Evolutionary conservation across 1,284 basidiomycete genomes (phyloP), one percentile per base, ranked within the genome.

Genomic region (Hymenochaete sp.): DNA sequence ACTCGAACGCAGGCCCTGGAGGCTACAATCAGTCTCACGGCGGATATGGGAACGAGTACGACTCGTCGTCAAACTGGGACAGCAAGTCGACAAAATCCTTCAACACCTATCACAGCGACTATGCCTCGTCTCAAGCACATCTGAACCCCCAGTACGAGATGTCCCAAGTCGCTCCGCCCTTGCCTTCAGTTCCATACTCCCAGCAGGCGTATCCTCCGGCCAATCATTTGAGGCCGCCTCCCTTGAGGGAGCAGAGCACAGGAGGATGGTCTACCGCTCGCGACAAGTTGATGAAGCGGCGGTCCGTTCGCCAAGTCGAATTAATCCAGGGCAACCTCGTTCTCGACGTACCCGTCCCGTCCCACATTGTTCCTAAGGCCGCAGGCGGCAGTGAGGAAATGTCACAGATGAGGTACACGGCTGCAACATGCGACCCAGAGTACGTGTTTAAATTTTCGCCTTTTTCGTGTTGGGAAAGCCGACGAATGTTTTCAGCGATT

Each of bases 341-440:
- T 25, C 73, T 91, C 53, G 88, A 91, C 58, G 77, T 88, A 46
- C 77, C 74, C 14, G 87, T 88, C 2, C 87, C 89, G 3, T 75
- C 75, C 35, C 75, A 80, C 52, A 89, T 90, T 55, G 65, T 93
- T 25, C 86, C 86, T 2, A 70, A 73, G 36, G 72, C 71, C 41
- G 74, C 74, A 60, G 68, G 66, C 35, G 72, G 72, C 55, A 68
- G 67, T 22, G 87, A 89, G 49, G 89, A 92, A 60, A 83, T 85
- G 71, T 77, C 78, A 46, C 88, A 83, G 65, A 75, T 93, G 75
- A 70, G 91, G 33, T 95, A 93, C 64, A 93, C 89, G 2, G 90
- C 91, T 38, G 91, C 91, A 3, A 96, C 93, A 0, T 93, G 89
- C 60, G 93, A 97, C 62, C 93, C 93, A 3, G 92, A 98, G 47